These are phyloP conservation scores for Tolypocladium cylindrosporum DNA, from an alignment of 2,329 filamentous ascomycete species.

Conservation along the genomic window DNA sequence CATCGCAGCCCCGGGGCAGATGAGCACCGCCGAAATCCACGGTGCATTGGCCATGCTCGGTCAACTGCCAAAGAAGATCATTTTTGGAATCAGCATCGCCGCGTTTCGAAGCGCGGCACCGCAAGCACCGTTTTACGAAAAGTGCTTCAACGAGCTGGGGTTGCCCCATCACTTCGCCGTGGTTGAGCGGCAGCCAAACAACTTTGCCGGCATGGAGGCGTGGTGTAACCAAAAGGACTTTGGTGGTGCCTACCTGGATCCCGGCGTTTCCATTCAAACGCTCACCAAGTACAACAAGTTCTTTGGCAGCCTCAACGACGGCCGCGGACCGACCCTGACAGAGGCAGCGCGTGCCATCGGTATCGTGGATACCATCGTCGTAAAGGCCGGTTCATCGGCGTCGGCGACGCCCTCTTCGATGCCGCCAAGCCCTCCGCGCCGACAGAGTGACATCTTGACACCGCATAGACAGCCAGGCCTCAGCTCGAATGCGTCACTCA, in stretches of 20 bases:
- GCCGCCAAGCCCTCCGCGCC: conserved; percentile 35
- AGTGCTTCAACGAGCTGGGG: conserved; percentile 73
- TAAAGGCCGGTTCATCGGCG: conserved; percentile 35
- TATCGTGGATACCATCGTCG: conserved; percentile 72
- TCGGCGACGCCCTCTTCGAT: conserved; percentile 35
- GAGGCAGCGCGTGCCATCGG: conserved; percentile 72
- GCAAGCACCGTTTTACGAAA: conserved; percentile 78
- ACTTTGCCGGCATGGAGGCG: conserved; percentile 56
- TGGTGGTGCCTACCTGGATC: conserved; percentile 73
- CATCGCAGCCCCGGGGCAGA: conserved; percentile 75
- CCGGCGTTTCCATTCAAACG: conserved; percentile 51
- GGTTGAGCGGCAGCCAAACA: conserved; percentile 59
- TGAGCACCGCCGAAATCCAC: conserved; percentile 81
- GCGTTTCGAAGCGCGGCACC: conserved; percentile 53
- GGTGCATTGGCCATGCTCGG: conserved; percentile 67
- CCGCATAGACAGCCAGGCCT: conserved; percentile 22
- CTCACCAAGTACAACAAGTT: conserved; percentile 48
- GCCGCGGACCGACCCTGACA: conserved; percentile 49
- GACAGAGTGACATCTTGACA: conserved; percentile 16
- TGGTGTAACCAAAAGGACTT: conserved; percentile 67
- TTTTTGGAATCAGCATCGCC: conserved; percentile 70
- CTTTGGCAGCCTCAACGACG: conserved; percentile 39
- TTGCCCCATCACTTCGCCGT: conserved; percentile 73
- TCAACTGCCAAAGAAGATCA: conserved; percentile 67
- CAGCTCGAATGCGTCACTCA: conserved; percentile 42